phyloP scores from a whole-genome alignment of 257 asterid species.

The Ballota nigra region DNA sequence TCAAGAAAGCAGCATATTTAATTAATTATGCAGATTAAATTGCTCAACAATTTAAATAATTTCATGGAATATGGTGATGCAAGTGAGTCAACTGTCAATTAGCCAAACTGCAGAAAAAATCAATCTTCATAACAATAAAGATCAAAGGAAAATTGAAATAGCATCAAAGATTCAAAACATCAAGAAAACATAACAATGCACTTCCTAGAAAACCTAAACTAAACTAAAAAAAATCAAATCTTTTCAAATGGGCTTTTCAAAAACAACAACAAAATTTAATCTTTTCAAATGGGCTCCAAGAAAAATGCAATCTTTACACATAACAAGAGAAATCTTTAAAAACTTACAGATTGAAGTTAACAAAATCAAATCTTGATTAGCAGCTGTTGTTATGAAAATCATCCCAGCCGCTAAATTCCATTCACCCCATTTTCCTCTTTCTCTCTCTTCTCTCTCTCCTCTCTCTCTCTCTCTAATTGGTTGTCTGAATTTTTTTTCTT shows the following conservation, averaged over 20 bases:
- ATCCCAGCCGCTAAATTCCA: slow-evolving; percentile 50
- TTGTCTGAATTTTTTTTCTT: slow-evolving; percentile 17
- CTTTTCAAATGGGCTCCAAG: slow-evolving; percentile 15
- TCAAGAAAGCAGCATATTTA: slow-evolving; percentile 18
- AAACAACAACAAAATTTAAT: slow-evolving; percentile 13
- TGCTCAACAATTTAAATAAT: background rate
- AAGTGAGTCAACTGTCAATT: slow-evolving; percentile 19
- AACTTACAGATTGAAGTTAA: slow-evolving; percentile 34
- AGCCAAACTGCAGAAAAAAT: slow-evolving; percentile 1
- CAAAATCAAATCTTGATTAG: slow-evolving; percentile 43
- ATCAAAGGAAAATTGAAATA: slow-evolving; percentile 6
- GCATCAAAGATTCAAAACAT: slow-evolving; percentile 10
- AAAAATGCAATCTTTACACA: slow-evolving; percentile 11
- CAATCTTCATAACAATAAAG: slow-evolving; percentile 22
- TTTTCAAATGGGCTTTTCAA: slow-evolving; percentile 27
- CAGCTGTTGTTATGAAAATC: slow-evolving; percentile 56
- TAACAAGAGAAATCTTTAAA: background rate
- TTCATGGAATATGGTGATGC: slow-evolving; percentile 19
- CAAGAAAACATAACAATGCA: slow-evolving; percentile 17
- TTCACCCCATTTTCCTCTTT: slow-evolving; percentile 43
- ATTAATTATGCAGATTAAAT: slow-evolving; percentile 12
- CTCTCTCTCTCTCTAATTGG: slow-evolving; percentile 16
- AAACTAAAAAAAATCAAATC: slow-evolving; percentile 15
- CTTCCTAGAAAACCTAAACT: slow-evolving; percentile 3
- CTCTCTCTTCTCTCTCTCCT: background rate